Base-by-base conservation (phyloP, 2,329 filamentous ascomycete species). In the Pseudogymnoascus sp. region DNA sequence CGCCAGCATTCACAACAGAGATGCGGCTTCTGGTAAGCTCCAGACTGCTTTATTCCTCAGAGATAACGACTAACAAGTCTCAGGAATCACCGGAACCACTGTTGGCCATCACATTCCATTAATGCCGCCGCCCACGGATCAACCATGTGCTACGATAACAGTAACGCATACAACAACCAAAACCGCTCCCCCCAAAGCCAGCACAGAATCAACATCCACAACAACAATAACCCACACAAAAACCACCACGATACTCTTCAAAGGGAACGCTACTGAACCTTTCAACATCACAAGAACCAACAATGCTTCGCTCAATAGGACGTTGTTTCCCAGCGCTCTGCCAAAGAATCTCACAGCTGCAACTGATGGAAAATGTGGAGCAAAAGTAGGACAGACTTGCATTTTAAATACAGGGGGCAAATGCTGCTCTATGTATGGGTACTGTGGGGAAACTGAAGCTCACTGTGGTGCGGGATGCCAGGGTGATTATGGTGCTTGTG, bases 371-470 rank as follows among this genome's bases (percentile, higher is more conserved):
- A 55, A 33, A 33, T 55, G 48, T 5, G 48, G 48, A 33, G n/a
- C 15, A 7, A 55, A 33, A 55, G 29, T 55, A 17, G n/a, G 9
- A 9, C n/a, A 55, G 48, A 21, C 48, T 15, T 55, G 48, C 15
- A 55, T 33, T 17, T 3, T 3, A 1, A 12, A 55, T 55, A 2
- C 9, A 31, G 15, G 13, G 8, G 29, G 48, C n/a, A n/a, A 29
- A 15, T 79, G 79, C 71, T 81, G 78, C 71, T 78, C 76, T 13
- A 70, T 68, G 62, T 69, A 70, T 65, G 70, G 75, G 58, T 73
- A 71, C 67, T 81, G 79, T 62, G 75, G 75, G 5, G 70, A 67
- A 42, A 73, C 71, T 65, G 69, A 67, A 35, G 67, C 70, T 31
- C 72, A 76, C 63, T 77, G 76, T 65, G 70, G 69, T 9, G 72